phyloP scores from a whole-genome alignment of 805 yeast genomes.

The Ogataea thermomethanolica region DNA sequence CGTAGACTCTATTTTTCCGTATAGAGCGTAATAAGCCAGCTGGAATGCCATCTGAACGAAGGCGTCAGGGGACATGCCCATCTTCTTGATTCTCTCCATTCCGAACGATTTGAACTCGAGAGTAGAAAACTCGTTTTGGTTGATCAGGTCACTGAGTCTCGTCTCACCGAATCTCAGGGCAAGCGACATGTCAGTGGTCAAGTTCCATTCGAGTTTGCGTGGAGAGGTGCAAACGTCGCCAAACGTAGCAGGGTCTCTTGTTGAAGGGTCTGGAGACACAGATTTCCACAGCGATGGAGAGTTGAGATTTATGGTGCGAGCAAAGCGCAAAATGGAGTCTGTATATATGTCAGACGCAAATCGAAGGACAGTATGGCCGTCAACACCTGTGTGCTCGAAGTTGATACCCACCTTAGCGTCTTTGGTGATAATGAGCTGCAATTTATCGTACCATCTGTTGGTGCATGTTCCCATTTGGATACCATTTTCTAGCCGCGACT shows the following conservation, averaged over 20 bases:
- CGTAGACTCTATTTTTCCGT: conserved; percentile 90
- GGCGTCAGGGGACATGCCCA: conserved; percentile 92
- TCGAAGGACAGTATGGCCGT: conserved; percentile 89
- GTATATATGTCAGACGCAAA: conserved; percentile 89
- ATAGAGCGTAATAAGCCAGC: conserved; percentile 85
- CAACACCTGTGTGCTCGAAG: conserved; percentile 93
- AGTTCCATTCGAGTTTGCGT: conserved; percentile 83
- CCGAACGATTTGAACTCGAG: conserved; percentile 75
- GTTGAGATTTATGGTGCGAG: conserved; percentile 72
- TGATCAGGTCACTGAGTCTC: conserved; percentile 77
- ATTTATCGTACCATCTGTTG: conserved; percentile 87
- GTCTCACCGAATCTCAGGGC: conserved; percentile 90
- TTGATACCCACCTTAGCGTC: conserved; percentile 92
- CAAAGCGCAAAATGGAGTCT: conserved; percentile 84
- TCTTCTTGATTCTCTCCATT: conserved; percentile 69
- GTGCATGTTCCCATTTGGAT: conserved; percentile 93
- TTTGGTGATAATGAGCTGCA: conserved; percentile 81
- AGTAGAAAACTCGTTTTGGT: conserved; percentile 83
- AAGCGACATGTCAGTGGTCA: conserved; percentile 71
- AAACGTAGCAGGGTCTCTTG: conserved; percentile 40
- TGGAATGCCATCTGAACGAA: conserved; percentile 92
- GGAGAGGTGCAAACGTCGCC: conserved; percentile 64
- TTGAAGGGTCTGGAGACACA: conserved; percentile 44
- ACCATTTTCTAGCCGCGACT: conserved; percentile 73
- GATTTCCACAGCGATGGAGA: conserved; percentile 70